Base-by-base conservation (phyloP, 2,329 filamentous ascomycete species). In the Lojkania enalia region DNA sequence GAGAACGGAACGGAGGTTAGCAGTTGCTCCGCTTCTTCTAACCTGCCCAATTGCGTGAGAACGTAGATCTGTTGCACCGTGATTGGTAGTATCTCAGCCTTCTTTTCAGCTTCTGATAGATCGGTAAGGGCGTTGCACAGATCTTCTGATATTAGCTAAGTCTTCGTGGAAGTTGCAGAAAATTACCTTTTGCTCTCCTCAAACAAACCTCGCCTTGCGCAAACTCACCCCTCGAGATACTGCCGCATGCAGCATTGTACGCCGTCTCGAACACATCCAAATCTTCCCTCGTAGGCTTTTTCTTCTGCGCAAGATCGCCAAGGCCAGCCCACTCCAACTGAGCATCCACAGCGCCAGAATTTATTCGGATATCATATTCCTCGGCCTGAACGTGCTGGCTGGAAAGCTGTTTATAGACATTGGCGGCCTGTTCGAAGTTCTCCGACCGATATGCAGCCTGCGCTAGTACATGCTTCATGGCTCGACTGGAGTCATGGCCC, bases 251-350 rank as follows among this genome's bases (percentile, higher is more conserved):
- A 18, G 83, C 80, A 67, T 95, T 95, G 72, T 88, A 95, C 9
- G 87, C 85, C 19, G 86, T 85, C 72, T 94, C 89, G 57, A 94
- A 94, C 2, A 85, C 81, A 51, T 90, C 86, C 19, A 87, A 71
- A 57, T 88, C 82, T 48, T 84, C 82, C 46, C 78, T 73, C 5
- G 72, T 71, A 6, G 79, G 74, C 60, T 81, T 81, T 66, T 81
- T 80, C 54, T 77, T 78, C 46, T 73, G 70, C 27, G 76, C 75
- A 25, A 76, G 62, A 45, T 78, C 70, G 14, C 77, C 78, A 37
- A 74, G 73, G 3, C 82, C 83, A 38, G 80, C 73, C 86, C 87
- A 92, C 51, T 85, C 78, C 11, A 88, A 71, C 70, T 94, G 88
- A 13, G 88, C 86, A 58, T 84, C 78, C 3, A 83, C 77, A 2